Evolutionary conservation across 768 basidiomycete genomes (phyloP), one percentile per base, ranked within the genome.

Genomic region (Obba rivulosa): DNA sequence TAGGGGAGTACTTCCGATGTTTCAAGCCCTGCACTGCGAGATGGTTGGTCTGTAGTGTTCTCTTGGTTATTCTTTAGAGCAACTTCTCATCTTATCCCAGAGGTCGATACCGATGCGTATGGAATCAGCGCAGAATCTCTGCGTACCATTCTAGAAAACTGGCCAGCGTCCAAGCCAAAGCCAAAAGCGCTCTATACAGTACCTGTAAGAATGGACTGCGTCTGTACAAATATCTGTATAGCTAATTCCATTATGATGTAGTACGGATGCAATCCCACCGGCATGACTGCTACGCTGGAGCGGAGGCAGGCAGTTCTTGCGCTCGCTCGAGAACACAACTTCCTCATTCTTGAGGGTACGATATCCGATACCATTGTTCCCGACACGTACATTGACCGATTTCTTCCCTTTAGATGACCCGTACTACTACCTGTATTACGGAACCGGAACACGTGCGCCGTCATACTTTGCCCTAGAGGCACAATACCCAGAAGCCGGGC

Each of bases 181-280:
- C 93, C 92, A 4, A 90, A 80, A 64, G 71, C 84, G 0, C 69
- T 96, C 38, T 96, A 95, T 67, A 92, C 83, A 2, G 83, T 92
- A 34, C 85, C 83, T 5, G 86, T 87, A 62, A 62, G 47, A 49
- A 9, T 21, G 16, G 2, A 36, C 14, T 35, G 24, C 21, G n/a
- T 24, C 34, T 40, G 23, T 18, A 28, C 49, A 34, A 41, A 49
- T 35, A 48, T 4, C 42, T 56, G 45, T 38, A n/a, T n/a, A n/a
- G n/a, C n/a, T n/a, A n/a, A n/a, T n/a, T 1, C 20, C 2, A n/a
- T 21, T 2, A 20, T 21, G 46, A 9, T 39, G 14, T 49, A 88
- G 85, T 87, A 87, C 60, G 92, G 92, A 25, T 87, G 86, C 56
- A 94, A 95, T 66, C 93, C 92, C 2, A 89, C 86, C 5, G 93